Evolutionary conservation across 306 rosid genomes (phyloP).

Genomic region (Boehmeria nivea): DNA sequence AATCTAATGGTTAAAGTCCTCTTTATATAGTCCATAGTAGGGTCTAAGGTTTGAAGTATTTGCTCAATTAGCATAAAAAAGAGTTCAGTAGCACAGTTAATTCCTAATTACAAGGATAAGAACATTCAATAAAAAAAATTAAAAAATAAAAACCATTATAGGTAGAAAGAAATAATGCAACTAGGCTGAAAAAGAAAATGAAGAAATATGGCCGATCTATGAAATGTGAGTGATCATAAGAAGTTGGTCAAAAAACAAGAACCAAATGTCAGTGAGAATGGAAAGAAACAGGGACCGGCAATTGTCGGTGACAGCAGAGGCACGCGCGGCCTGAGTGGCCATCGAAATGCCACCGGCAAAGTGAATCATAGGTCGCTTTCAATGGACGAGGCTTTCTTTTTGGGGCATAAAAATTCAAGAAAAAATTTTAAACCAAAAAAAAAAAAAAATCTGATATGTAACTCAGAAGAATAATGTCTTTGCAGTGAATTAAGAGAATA

Average conservation of each 20-base stretch:
- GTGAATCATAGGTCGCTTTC: conserved; percentile 41
- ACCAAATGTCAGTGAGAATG: conserved; percentile 35
- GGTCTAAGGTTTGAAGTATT: no score
- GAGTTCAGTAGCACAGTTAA: neutral
- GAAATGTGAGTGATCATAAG: no score
- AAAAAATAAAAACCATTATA: neutral
- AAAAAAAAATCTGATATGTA: no score
- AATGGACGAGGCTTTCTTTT: no score
- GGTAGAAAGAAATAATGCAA: neutral
- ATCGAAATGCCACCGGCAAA: conserved; percentile 14
- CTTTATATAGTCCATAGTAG: no score
- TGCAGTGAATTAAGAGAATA: no score
- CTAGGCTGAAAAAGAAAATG: no score
- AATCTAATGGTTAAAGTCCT: no score
- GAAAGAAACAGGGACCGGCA: neutral
- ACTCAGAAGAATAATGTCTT: no score
- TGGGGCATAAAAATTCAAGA: no score
- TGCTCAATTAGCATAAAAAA: no score
- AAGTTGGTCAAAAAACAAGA: conserved; percentile 5
- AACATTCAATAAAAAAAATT: neutral
- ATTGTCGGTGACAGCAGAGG: conserved; percentile 33
- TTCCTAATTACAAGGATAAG: neutral
- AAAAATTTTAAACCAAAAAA: no score
- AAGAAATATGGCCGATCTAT: neutral
- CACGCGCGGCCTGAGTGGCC: conserved; percentile 31